Conservation (phyloP, 768 basidiomycete genomes). For the Phylloporus arenicola region DNA sequence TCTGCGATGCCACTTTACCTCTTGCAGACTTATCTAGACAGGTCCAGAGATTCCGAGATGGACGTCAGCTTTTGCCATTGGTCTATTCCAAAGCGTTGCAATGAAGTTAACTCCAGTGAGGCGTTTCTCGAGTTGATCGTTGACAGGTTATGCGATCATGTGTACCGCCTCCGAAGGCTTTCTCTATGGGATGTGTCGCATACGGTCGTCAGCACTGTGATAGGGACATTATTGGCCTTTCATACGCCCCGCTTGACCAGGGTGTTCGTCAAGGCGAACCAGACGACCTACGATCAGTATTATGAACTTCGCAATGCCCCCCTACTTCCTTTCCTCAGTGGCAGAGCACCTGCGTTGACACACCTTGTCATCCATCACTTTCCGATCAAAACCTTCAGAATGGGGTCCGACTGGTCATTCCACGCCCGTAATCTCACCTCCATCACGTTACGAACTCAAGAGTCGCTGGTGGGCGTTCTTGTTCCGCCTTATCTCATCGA, state of each 20-base stretch:
- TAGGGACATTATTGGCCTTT: neutral
- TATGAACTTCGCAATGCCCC: conserved; percentile 2
- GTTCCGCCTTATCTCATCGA: conserved; percentile 13
- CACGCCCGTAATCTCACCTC: conserved; percentile 6
- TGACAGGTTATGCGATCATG: neutral
- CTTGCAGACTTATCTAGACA: conserved; percentile 3
- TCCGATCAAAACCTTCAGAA: conserved; percentile 7
- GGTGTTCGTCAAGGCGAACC: conserved; percentile 12
- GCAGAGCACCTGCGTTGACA: conserved; percentile 5
- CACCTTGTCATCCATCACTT: conserved; percentile 15
- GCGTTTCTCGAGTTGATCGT: conserved; percentile 5
- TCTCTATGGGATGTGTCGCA: conserved; percentile 15
- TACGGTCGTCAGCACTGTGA: conserved; percentile 2
- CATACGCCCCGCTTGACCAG: conserved; percentile 4
- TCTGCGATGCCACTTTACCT: conserved; percentile 3
- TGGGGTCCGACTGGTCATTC: conserved; percentile 4
- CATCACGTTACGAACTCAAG: conserved; percentile 12
- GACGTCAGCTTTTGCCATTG: conserved; percentile 11
- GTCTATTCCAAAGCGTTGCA: neutral
- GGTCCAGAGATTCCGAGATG: conserved; percentile 10
- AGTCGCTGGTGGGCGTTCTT: neutral
- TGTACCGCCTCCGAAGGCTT: conserved; percentile 6
- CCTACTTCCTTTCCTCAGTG: conserved; percentile 10
- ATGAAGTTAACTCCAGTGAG: neutral
- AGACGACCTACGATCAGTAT: conserved; percentile 1